Percentiles rank a stretch among this genome's conserved stretches.
Evolutionary conservation across 768 basidiomycete species (phyloP).

Genomic region (Epithele typhae): DNA sequence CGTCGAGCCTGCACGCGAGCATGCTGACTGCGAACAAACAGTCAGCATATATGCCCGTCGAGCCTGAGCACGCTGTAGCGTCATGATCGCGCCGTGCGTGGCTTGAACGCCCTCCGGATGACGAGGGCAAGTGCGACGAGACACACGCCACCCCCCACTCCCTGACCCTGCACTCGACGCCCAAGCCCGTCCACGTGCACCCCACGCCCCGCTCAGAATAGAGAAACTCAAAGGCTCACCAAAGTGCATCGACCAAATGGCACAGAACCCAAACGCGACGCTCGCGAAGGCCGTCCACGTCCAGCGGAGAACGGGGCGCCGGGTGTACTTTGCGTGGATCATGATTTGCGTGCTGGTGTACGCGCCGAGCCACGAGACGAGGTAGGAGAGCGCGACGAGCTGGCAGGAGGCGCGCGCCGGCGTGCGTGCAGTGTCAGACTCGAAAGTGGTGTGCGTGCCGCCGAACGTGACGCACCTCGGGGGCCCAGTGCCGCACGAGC

Average conservation of each 20-base stretch:
- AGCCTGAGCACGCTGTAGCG: too few species aligned
- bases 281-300: slow-evolving; percentile 25
- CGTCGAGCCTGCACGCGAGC: slow-evolving; percentile 26
- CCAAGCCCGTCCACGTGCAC: too few species aligned
- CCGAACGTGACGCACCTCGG: slow-evolving; percentile 15
- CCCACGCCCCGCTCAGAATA: too few species aligned
- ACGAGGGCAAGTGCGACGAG: too few species aligned
- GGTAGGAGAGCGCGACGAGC: slow-evolving; percentile 25
- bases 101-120: too few species aligned
- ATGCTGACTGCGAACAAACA: slow-evolving; percentile 20
- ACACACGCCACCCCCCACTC: too few species aligned
- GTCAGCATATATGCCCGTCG: too few species aligned
- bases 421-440: too few species aligned
- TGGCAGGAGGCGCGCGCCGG: slow-evolving; percentile 5
- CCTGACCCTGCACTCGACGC: too few species aligned
- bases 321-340: slow-evolving; percentile 27
- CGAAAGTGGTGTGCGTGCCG: not conserved
- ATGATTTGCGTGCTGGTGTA: slow-evolving; percentile 28
- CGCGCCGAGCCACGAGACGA: slow-evolving; percentile 27
- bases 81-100: too few species aligned
- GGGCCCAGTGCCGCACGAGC: slow-evolving; percentile 23
- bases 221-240: too few species aligned
- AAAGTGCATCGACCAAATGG: slow-evolving; percentile 29
- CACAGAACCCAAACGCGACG: slow-evolving; percentile 26
- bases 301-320: slow-evolving; percentile 14